These are phyloP conservation scores for Ceratocystis lukuohia DNA, from an alignment of 2,329 filamentous ascomycete genomes.

Conservation along the genomic window DNA sequence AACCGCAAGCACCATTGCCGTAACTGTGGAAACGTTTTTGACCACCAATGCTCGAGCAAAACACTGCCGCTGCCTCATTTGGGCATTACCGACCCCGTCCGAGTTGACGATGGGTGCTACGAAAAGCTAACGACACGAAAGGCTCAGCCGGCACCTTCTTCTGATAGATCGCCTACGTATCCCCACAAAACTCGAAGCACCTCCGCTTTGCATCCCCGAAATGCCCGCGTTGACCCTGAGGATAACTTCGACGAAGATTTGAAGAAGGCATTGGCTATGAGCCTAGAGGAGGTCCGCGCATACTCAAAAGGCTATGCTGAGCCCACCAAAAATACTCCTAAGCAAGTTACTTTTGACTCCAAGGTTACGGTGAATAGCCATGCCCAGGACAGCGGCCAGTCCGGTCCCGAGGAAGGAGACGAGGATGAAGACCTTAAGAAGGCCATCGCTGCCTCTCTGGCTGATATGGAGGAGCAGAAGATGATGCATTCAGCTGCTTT, in stretches of 20 bases:
- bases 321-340: slow-evolving; percentile 32
- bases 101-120: slow-evolving; percentile 94
- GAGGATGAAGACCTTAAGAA: slow-evolving; percentile 89
- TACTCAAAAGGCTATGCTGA: slow-evolving; percentile 61
- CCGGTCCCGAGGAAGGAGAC: slow-evolving; percentile 46
- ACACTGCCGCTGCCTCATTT: slow-evolving; percentile 77
- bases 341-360: slow-evolving; percentile 20
- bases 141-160: slow-evolving; percentile 30
- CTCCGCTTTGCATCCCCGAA: slow-evolving; percentile 72
- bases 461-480: slow-evolving; percentile 98
- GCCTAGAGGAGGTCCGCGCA: slow-evolving; percentile 77
- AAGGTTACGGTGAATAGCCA: slow-evolving; percentile 24
- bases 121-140: slow-evolving; percentile 69
- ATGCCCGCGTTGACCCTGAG: slow-evolving; percentile 57
- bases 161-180: slow-evolving; percentile 36
- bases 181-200: slow-evolving; percentile 53
- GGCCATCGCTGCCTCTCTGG: slow-evolving; percentile 84
- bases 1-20: slow-evolving; percentile 97
- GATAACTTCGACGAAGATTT: slow-evolving; percentile 90
- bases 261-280: slow-evolving; percentile 90
- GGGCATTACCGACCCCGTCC: slow-evolving; percentile 78
- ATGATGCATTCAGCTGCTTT: slow-evolving; percentile 72
- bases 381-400: slow-evolving; percentile 26
- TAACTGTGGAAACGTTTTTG: slow-evolving; percentile 96
- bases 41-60: slow-evolving; percentile 87